Percentiles rank a stretch among this genome's conserved stretches.
Conservation (phyloP, 2,329 filamentous ascomycete genomes). For the Hymenoscyphus repandus region DNA sequence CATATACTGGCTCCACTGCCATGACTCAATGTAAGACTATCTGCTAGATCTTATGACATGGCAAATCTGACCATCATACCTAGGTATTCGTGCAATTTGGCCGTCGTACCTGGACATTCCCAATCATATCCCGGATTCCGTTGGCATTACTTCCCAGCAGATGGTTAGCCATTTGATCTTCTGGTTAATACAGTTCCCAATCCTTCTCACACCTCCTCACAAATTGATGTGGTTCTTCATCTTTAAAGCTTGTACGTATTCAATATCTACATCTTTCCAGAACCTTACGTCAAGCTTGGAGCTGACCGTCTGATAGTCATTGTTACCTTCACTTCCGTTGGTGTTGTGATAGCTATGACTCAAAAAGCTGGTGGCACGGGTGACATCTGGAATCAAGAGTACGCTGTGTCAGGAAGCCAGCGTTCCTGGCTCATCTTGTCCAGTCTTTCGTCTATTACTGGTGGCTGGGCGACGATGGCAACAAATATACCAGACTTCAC, state of each 20-base stretch:
- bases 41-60: background rate
- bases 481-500: slow-evolving; percentile 20
- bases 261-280: no score
- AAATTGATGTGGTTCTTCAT: slow-evolving; percentile 48
- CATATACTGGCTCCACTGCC: slow-evolving; percentile 29
- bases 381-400: slow-evolving; percentile 24
- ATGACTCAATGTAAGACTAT: slow-evolving; percentile 36
- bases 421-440: slow-evolving; percentile 27
- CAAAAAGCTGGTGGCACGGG: slow-evolving; percentile 21
- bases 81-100: slow-evolving; percentile 39
- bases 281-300: background rate
- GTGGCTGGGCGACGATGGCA: slow-evolving; percentile 26
- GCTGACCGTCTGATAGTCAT: slow-evolving; percentile 10
- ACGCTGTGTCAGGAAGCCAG: slow-evolving; percentile 16
- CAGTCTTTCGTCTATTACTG: slow-evolving; percentile 23
- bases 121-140: slow-evolving; percentile 44
- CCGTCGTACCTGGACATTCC: slow-evolving; percentile 46
- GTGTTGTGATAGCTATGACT: slow-evolving; percentile 23
- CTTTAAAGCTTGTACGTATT: slow-evolving; percentile 36
- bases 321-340: slow-evolving; percentile 19
- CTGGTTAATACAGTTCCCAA: slow-evolving; percentile 24
- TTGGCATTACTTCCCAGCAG: slow-evolving; percentile 51
- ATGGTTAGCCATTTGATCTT: slow-evolving; percentile 49
- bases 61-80: background rate
- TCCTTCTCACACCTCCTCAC: slow-evolving; percentile 45